Base-by-base conservation (phyloP, 208 protist genomes). In the Vickermania ingenoplastis region DNA sequence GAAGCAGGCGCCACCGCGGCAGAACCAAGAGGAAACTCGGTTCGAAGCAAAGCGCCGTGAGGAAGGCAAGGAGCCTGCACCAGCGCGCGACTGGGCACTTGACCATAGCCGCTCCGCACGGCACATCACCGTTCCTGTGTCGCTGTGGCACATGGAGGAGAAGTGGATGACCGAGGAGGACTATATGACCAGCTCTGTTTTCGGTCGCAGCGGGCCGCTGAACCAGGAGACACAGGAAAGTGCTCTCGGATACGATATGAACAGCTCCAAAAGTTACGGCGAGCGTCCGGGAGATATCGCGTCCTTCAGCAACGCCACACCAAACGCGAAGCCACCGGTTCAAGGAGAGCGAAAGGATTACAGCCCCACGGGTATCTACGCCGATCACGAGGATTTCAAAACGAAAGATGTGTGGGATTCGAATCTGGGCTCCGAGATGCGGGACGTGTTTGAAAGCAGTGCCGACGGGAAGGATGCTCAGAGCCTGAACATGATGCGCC, bases 101-200 rank as follows among this genome's bases (percentile, higher is more conserved):
- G 78, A 92, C 66, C 75, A 83, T 23, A 77, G 65, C n/a, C 77
- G 88, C 59, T 77, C 75, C 45, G 88, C 88, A 4, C 77, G 88
- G 14, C 88, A 92, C 77, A 89, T 95, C 49, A 77, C 79, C 7
- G 84, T 88, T n/a, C 88, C 84, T 1, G 53, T 69, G 5, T 92
- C 88, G 24, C 65, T 95, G 21, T 95, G 84, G 83, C 81, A 92
- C 63, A 92, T 95, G 85, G 85, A 95, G 63, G 78, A 95, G 72
- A 89, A 81, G 53, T 92, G 82, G 88, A 71, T 95, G 53, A 90
- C 84, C 13, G 88, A 92, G 69, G 84, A 95, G 71, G 85, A 92
- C 66, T 83, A 83, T 58, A 89, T 92, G 82, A 89, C 77, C 2
- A 75, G 69, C 56, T 31, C 67, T 22, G 80, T 92, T 23, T 95